phyloP scores from a whole-genome alignment of 495 filamentous ascomycete genomes.

The Aspergillus carlsbadensis region DNA sequence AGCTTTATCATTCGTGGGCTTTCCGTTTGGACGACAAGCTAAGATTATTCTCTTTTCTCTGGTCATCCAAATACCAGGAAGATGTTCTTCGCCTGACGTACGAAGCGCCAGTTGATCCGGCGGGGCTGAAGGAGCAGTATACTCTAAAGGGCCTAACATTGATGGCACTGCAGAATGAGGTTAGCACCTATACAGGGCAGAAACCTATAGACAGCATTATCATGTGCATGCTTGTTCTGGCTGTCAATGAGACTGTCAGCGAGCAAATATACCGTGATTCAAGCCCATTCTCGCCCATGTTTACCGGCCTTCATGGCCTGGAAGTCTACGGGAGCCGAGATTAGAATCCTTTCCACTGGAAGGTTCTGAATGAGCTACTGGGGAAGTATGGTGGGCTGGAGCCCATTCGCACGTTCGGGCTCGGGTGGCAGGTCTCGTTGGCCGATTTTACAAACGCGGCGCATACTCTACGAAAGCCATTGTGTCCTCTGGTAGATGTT shows the following conservation, averaged over 20 bases:
- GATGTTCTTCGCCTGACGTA: neutral
- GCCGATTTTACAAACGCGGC: neutral
- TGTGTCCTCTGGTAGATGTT: neutral
- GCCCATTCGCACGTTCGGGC: neutral
- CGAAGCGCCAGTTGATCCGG: neutral
- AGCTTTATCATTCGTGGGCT: neutral
- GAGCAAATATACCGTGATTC: neutral
- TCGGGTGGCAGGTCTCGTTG: neutral
- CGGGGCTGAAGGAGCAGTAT: neutral
- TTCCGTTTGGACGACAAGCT: neutral
- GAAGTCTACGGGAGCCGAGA: neutral
- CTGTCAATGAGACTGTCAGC: neutral
- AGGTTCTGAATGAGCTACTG: neutral
- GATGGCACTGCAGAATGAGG: neutral
- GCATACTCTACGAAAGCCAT: neutral
- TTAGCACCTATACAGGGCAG: neutral
- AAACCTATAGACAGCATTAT: neutral
- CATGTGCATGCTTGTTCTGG: neutral
- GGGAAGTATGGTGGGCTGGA: neutral
- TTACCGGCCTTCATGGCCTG: neutral
- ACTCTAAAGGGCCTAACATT: neutral
- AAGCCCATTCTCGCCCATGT: neutral
- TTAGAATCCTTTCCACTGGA: neutral
- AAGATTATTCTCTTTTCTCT: neutral
- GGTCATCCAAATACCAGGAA: neutral